Evolutionary conservation across 2,329 filamentous ascomycete species (phyloP).

Genomic region (Ustulina deusta): DNA sequence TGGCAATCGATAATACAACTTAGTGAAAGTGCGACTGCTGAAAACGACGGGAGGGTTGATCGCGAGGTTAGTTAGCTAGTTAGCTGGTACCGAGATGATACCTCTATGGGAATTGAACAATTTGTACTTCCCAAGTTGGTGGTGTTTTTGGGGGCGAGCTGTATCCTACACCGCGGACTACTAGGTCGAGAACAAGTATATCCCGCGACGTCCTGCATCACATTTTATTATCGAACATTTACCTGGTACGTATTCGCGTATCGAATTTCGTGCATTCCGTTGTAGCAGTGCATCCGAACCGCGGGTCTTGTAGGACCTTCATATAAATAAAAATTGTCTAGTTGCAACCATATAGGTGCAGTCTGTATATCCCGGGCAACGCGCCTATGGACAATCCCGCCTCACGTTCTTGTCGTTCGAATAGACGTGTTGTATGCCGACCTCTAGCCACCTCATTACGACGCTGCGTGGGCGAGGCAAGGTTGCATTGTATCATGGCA

Average conservation of each 20-base stretch:
- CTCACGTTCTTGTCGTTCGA: constrained; percentile 22
- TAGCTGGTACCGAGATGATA: constrained; percentile 39
- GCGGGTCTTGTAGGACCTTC: constrained; percentile 11
- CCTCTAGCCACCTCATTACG: constrained; percentile 25
- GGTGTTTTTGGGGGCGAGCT: background rate
- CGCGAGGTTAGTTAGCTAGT: constrained; percentile 47
- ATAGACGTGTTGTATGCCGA: constrained; percentile 20
- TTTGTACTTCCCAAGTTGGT: constrained; percentile 16
- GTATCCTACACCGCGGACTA: constrained; percentile 1
- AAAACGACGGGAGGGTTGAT: constrained; percentile 45
- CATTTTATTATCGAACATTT: constrained; percentile 4
- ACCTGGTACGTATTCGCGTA: constrained; percentile 7
- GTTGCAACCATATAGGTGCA: constrained; percentile 32
- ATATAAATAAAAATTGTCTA: constrained; percentile 18
- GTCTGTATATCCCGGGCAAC: constrained; percentile 23
- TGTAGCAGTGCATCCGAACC: constrained; percentile 30
- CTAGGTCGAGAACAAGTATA: constrained; percentile 8
- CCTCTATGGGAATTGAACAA: constrained; percentile 6
- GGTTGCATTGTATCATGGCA: constrained; percentile 33
- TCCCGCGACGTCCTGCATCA: constrained; percentile 3
- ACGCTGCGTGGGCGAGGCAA: constrained; percentile 26
- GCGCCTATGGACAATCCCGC: constrained; percentile 33
- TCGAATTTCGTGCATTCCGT: constrained; percentile 11
- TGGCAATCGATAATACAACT: constrained; percentile 17
- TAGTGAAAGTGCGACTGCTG: constrained; percentile 32